Percentiles rank a stretch among this genome's conserved stretches.
These are phyloP conservation scores for Xylaria sp. DNA, from an alignment of 2,329 filamentous ascomycete species.

Conservation along the genomic window DNA sequence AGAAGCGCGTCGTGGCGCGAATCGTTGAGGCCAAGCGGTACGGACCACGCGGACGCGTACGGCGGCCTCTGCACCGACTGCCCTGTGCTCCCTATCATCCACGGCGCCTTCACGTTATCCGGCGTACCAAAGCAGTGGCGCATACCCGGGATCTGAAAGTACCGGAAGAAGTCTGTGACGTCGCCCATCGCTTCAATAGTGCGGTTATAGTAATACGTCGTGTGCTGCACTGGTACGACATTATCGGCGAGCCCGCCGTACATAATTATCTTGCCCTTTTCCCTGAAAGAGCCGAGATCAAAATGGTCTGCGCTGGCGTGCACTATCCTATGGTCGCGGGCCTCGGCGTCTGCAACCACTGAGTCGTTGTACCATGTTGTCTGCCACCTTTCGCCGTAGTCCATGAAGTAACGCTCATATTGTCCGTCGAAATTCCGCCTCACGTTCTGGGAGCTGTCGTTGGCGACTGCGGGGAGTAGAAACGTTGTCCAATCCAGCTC, in stretches of 20 bases:
- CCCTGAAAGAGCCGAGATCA: slow-evolving; percentile 46
- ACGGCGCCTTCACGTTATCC: slow-evolving; percentile 46
- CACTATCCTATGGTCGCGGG: slow-evolving; percentile 40
- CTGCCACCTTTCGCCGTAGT: slow-evolving; percentile 43
- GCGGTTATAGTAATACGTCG: slow-evolving; percentile 46
- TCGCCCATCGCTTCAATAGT: slow-evolving; percentile 45
- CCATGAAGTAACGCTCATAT: slow-evolving; percentile 47
- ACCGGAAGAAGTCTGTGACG: slow-evolving; percentile 59
- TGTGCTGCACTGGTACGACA: slow-evolving; percentile 45
- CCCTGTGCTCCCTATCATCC: slow-evolving; percentile 48
- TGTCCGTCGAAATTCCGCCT: slow-evolving; percentile 46
- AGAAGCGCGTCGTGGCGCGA: slow-evolving; percentile 45
- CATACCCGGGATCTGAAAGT: slow-evolving; percentile 61
- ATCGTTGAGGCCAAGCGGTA: slow-evolving; percentile 45
- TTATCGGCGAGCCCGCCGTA: slow-evolving; percentile 49
- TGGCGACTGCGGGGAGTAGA: slow-evolving; percentile 42
- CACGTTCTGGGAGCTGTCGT: slow-evolving; percentile 39
- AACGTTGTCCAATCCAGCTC: slow-evolving; percentile 50
- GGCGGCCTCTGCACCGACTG: slow-evolving; percentile 47
- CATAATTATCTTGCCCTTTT: slow-evolving; percentile 48
- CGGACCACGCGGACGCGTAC: slow-evolving; percentile 45
- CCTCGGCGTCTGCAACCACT: slow-evolving; percentile 42
- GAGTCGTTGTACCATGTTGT: slow-evolving; percentile 47
- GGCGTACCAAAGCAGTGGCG: slow-evolving; percentile 53
- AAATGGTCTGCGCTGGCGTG: slow-evolving; percentile 47